These are phyloP conservation scores for Crithidia sp. DNA, from an alignment of 208 protist species.

Conservation along the genomic window DNA sequence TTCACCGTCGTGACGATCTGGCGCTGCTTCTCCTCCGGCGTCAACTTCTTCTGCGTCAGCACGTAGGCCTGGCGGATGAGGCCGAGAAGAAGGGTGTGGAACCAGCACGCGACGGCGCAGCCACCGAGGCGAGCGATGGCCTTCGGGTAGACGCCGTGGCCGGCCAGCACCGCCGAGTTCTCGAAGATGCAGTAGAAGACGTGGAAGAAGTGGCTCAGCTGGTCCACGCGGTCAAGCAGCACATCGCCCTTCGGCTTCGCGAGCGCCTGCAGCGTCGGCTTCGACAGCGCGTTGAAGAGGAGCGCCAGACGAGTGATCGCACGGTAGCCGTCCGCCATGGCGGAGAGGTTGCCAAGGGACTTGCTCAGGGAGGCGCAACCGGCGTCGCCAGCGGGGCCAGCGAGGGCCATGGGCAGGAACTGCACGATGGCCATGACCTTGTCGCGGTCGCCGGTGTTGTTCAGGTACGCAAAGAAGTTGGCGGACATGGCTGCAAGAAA, in stretches of 20 bases:
- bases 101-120: slow-evolving; percentile 85
- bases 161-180: slow-evolving; percentile 78
- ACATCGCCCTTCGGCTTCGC: slow-evolving; percentile 63
- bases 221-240: slow-evolving; percentile 62
- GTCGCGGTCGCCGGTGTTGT: slow-evolving; percentile 79
- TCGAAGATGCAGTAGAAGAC: slow-evolving; percentile 86
- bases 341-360: slow-evolving; percentile 69
- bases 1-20: slow-evolving; percentile 80
- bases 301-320: slow-evolving; percentile 86
- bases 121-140: slow-evolving; percentile 65
- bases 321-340: slow-evolving; percentile 86
- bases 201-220: slow-evolving; percentile 83
- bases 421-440: slow-evolving; percentile 91
- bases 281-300: slow-evolving; percentile 74
- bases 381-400: slow-evolving; percentile 57
- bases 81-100: slow-evolving; percentile 80
- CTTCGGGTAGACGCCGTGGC: slow-evolving; percentile 64
- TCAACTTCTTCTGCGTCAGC: slow-evolving; percentile 67
- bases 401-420: slow-evolving; percentile 81
- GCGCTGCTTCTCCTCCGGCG: slow-evolving; percentile 75
- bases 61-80: slow-evolving; percentile 76
- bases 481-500: slow-evolving; percentile 47
- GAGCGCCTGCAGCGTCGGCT: slow-evolving; percentile 58
- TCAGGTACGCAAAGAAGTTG: slow-evolving; percentile 61
- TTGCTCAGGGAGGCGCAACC: slow-evolving; percentile 65